These are phyloP conservation scores for Dryadomyces quercus-mongolicae DNA, from an alignment of 2,329 filamentous ascomycete genomes.

Conservation along the genomic window DNA sequence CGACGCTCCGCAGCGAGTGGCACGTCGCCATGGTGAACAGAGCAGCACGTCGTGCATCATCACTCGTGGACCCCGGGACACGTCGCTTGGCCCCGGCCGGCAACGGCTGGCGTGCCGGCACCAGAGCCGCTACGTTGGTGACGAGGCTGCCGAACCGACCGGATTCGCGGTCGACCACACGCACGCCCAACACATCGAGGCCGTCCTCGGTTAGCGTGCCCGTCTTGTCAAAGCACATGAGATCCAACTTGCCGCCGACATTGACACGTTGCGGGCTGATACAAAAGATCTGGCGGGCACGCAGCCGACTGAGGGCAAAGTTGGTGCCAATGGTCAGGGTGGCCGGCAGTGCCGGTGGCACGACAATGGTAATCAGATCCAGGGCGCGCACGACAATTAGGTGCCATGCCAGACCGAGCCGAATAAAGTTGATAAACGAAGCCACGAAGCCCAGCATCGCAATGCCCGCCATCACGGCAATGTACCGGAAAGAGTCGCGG, in stretches of 20 bases:
- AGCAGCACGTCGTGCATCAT: slow-evolving; percentile 40
- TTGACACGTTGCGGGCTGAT: slow-evolving; percentile 97
- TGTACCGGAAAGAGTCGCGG: slow-evolving; percentile 92
- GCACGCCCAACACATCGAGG: slow-evolving; percentile 80
- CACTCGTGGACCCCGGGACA: slow-evolving; percentile 8
- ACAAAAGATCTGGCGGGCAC: slow-evolving; percentile 86
- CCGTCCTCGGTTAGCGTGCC: slow-evolving; percentile 97
- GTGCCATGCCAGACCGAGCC: slow-evolving; percentile 73
- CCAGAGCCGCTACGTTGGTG: slow-evolving; percentile 34
- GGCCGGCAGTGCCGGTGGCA: slow-evolving; percentile 86
- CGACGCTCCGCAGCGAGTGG: slow-evolving; percentile 77
- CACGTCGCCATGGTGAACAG: slow-evolving; percentile 96
- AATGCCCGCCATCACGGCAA: slow-evolving; percentile 86
- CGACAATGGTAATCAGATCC: slow-evolving; percentile 94
- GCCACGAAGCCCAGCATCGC: slow-evolving; percentile 79
- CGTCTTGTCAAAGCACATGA: slow-evolving; percentile 98
- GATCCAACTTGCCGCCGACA: slow-evolving; percentile 87
- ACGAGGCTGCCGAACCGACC: slow-evolving; percentile 66
- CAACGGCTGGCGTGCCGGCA: slow-evolving; percentile 4
- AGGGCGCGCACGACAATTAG: slow-evolving; percentile 84
- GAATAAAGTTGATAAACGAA: slow-evolving; percentile 87
- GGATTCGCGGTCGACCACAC: slow-evolving; percentile 54
- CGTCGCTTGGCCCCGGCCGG: background rate
- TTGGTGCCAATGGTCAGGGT: slow-evolving; percentile 95
- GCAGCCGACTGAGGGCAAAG: slow-evolving; percentile 79